Conservation (phyloP, 2,329 filamentous ascomycete species). For the Epicoccum nigrum region DNA sequence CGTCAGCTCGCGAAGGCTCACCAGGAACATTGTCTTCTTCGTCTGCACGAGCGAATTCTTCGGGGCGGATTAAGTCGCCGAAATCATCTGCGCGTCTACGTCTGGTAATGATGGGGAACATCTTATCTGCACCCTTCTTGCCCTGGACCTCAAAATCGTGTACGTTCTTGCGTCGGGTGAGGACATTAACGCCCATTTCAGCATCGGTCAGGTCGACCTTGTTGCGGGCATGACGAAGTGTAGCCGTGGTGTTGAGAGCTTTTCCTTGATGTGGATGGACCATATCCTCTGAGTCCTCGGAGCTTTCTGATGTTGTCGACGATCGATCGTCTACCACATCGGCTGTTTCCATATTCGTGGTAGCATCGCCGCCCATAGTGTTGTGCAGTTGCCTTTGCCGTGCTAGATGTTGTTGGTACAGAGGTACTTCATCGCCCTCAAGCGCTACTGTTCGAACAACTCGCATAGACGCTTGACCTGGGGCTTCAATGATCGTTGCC, state of each 20-base stretch:
- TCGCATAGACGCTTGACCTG: conserved; percentile 53
- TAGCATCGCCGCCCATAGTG: conserved; percentile 70
- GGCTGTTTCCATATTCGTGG: conserved; percentile 70
- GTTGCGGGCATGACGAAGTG: conserved; percentile 76
- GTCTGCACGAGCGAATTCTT: conserved; percentile 91
- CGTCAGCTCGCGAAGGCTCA: conserved; percentile 63
- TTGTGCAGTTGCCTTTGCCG: conserved; percentile 87
- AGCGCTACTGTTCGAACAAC: conserved; percentile 64
- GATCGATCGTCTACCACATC: conserved; percentile 83
- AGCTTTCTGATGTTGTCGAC: conserved; percentile 83
- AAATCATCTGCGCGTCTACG: conserved; percentile 86
- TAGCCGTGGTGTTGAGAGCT: conserved; percentile 85
- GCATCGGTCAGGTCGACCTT: conserved; percentile 87
- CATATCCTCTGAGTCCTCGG: conserved; percentile 80
- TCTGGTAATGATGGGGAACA: conserved; percentile 86
- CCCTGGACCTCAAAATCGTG: conserved; percentile 91
- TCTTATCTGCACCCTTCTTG: conserved; percentile 89
- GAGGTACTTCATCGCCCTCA: conserved; percentile 74
- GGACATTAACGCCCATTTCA: conserved; percentile 87
- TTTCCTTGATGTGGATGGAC: conserved; percentile 80
- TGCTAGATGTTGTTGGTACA: conserved; percentile 92
- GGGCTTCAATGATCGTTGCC: conserved; percentile 69
- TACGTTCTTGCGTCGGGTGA: conserved; percentile 86
- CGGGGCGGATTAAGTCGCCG: conserved; percentile 89
- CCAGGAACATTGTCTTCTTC: conserved; percentile 80